A percentile compares a stretch with the other conserved stretches of the same genome.
Evolutionary conservation across 495 filamentous ascomycete genomes (phyloP).

Genomic region (Podospora conica): DNA sequence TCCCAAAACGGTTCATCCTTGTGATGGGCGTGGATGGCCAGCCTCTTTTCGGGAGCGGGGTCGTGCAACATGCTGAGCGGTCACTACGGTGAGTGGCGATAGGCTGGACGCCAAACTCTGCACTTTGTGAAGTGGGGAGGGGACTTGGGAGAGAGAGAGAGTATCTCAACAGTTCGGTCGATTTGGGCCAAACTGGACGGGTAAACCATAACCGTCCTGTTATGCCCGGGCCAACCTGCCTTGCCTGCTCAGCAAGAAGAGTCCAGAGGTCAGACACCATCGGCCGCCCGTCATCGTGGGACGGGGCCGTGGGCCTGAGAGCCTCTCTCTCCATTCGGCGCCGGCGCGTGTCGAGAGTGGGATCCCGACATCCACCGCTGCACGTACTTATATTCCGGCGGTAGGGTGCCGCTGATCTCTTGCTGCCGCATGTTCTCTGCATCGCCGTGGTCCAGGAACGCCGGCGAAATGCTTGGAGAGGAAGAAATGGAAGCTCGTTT

Average conservation of each 20-base stretch:
- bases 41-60: background rate
- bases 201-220: background rate
- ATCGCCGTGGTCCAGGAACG: background rate
- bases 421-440: background rate
- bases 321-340: no score
- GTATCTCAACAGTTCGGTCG: background rate
- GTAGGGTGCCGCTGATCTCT: background rate
- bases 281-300: background rate
- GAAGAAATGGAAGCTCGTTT: background rate
- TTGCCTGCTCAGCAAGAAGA: no score
- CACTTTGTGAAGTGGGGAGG: background rate
- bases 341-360: background rate
- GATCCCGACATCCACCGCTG: background rate
- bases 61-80: slow-evolving; percentile 1
- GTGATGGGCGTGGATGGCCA: background rate
- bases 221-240: no score
- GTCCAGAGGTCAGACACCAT: background rate
- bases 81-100: background rate
- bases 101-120: slow-evolving; percentile 3
- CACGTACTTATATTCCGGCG: background rate
- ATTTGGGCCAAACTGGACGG: background rate
- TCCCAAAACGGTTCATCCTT: background rate
- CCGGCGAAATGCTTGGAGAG: background rate
- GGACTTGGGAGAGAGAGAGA: no score
- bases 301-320: background rate